These are phyloP conservation scores for Tetragonia tetragonoides DNA, from an alignment of 148 eudicot genomes.

Conservation along the genomic window DNA sequence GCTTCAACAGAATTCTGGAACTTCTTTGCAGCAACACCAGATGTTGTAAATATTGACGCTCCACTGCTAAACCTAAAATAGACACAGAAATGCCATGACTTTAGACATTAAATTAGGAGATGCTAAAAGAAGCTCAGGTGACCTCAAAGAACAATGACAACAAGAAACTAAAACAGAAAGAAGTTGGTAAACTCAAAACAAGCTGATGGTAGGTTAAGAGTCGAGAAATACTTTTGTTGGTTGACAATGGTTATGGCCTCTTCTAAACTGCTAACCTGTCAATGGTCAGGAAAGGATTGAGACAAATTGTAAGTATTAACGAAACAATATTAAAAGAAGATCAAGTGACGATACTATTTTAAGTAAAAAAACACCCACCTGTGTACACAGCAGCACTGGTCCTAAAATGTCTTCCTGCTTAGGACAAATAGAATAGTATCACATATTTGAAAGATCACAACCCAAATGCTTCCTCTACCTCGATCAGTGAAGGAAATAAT, in stretches of 20 bases:
- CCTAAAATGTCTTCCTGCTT: constrained; percentile 43
- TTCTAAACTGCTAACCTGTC: constrained; percentile 43
- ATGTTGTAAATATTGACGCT: constrained; percentile 43
- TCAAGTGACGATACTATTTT: background rate
- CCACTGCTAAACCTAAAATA: constrained; percentile 32
- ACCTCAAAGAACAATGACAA: background rate
- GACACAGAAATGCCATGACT: background rate
- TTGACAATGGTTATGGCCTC: constrained; percentile 43
- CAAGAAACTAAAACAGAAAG: no score
- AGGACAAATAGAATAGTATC: constrained; percentile 12
- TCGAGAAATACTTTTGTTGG: constrained; percentile 30
- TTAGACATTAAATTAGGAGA: background rate
- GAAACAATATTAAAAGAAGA: background rate
- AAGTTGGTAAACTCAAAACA: background rate
- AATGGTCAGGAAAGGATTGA: background rate
- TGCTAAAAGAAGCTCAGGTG: background rate
- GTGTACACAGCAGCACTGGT: constrained; percentile 44
- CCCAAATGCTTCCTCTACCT: background rate
- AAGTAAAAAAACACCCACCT: constrained; percentile 15
- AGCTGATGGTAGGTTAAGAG: constrained; percentile 10
- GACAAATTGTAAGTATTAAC: background rate
- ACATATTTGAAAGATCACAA: constrained; percentile 1
- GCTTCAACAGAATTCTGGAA: constrained; percentile 46
- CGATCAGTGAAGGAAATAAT: background rate
- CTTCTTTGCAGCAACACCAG: constrained; percentile 35